Percentiles rank a stretch among this genome's conserved stretches.
phyloP scores from a whole-genome alignment of 2,329 filamentous ascomycete genomes.

The Diaporthe nobilis region DNA sequence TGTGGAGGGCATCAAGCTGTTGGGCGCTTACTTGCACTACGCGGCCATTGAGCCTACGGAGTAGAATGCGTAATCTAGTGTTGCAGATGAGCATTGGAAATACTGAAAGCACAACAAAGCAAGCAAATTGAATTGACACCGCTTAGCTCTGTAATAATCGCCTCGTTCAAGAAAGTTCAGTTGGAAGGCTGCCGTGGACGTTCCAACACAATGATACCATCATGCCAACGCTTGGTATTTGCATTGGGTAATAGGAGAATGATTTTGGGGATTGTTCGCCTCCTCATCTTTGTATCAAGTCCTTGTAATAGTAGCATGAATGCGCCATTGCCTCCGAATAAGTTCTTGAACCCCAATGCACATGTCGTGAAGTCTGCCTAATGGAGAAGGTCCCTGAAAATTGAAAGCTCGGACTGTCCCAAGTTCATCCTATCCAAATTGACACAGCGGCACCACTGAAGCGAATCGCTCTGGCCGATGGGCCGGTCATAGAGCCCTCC shows the following conservation, averaged over 20 bases:
- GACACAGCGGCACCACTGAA: constrained; percentile 19
- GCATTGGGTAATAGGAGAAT: too few species aligned
- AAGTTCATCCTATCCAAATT: constrained; percentile 9
- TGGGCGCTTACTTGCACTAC: constrained; percentile 96
- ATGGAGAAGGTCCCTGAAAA: constrained; percentile 13
- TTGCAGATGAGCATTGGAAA: not conserved
- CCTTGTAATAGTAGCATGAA: not conserved
- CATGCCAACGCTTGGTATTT: not conserved
- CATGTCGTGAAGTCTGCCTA: not conserved
- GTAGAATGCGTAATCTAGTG: constrained; percentile 5
- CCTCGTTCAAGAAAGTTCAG: not conserved
- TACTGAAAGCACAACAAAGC: not conserved
- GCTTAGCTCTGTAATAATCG: not conserved
- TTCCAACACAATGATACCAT: not conserved
- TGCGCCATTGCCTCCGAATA: too few species aligned
- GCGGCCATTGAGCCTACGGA: constrained; percentile 85
- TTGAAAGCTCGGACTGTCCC: constrained; percentile 11
- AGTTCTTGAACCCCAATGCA: not conserved
- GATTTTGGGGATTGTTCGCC: not conserved
- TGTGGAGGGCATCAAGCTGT: constrained; percentile 95
- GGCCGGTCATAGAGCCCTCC: not conserved
- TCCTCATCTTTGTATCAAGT: not conserved
- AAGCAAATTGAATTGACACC: not conserved
- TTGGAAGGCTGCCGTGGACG: not conserved
- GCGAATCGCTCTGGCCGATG: constrained; percentile 16